These are phyloP conservation scores for Mucor lusitanicus DNA, from an alignment of 371 early-diverging fungal species.

Conservation along the genomic window DNA sequence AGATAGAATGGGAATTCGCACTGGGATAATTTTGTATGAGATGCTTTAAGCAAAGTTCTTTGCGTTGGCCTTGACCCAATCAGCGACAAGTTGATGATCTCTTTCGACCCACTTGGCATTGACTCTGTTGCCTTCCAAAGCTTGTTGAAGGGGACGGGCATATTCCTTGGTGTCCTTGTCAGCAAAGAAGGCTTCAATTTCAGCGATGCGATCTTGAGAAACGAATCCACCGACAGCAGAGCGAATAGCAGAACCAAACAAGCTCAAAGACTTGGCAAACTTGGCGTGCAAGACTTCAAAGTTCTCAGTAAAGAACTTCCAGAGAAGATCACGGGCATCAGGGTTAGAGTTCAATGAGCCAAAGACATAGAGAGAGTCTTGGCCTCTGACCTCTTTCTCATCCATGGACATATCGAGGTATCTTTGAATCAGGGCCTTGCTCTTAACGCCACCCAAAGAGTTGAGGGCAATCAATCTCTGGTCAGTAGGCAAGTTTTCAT, in stretches of 20 bases:
- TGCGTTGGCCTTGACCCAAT: constrained; percentile 59
- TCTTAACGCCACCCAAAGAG: constrained; percentile 74
- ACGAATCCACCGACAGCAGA: constrained; percentile 71
- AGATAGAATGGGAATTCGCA: background rate
- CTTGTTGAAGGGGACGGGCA: constrained; percentile 78
- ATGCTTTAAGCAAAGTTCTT: constrained; percentile 22
- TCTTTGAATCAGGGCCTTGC: constrained; percentile 56
- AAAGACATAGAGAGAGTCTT: constrained; percentile 78
- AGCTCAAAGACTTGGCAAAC: constrained; percentile 70
- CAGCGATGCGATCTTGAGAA: constrained; percentile 62
- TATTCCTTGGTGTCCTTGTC: constrained; percentile 75
- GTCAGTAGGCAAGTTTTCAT: constrained; percentile 65
- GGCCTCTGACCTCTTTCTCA: constrained; percentile 72
- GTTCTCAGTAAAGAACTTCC: constrained; percentile 79
- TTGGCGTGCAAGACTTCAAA: constrained; percentile 69
- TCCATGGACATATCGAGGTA: constrained; percentile 70
- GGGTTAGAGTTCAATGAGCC: constrained; percentile 59
- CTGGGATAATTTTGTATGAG: background rate
- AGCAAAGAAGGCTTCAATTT: constrained; percentile 76
- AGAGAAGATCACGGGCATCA: constrained; percentile 67
- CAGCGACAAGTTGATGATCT: constrained; percentile 70
- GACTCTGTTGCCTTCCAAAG: constrained; percentile 80
- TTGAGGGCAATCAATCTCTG: constrained; percentile 79
- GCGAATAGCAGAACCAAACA: constrained; percentile 77
- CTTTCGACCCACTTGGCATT: constrained; percentile 81